A percentile compares a stretch with the other conserved stretches of the same genome.
Conservation (phyloP, 208 protist genomes). For the Lotmaria passim region DNA sequence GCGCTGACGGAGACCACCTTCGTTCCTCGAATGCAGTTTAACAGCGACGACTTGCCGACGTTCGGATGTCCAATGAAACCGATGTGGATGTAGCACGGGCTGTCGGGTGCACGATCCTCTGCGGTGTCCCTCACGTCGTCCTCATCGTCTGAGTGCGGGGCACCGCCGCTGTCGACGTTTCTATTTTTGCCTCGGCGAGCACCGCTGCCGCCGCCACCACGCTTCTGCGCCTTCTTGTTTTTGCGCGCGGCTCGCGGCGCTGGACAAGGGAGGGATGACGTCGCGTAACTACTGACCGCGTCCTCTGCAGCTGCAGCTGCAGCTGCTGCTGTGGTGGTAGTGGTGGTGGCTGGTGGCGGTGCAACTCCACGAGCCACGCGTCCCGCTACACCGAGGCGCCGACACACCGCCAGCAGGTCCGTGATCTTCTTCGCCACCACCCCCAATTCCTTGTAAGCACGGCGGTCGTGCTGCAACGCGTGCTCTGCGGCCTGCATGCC, state of each 20-base stretch:
- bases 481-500: constrained; percentile 73
- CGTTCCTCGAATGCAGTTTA: constrained; percentile 96
- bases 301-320: background rate
- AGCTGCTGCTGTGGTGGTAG: background rate
- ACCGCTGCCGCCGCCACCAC: no score
- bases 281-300: constrained; percentile 2
- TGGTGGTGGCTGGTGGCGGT: no score
- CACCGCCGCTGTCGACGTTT: background rate
- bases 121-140: constrained; percentile 11
- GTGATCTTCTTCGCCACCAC: constrained; percentile 75
- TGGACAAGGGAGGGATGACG: constrained; percentile 14
- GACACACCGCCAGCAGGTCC: constrained; percentile 57
- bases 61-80: constrained; percentile 93
- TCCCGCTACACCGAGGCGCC: constrained; percentile 28
- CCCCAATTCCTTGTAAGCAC: constrained; percentile 62
- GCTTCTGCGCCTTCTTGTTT: constrained; percentile 27
- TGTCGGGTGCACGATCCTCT: constrained; percentile 36
- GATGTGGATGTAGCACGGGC: constrained; percentile 57
- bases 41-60: constrained; percentile 96
- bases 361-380: constrained; percentile 5
- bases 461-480: constrained; percentile 48
- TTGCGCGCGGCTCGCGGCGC: constrained; percentile 18
- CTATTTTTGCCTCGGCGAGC: constrained; percentile 5
- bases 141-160: constrained; percentile 5
- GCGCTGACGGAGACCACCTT: constrained; percentile 95